Evolutionary conservation across 306 rosid genomes (phyloP).

Genomic region (Trifolium repens): DNA sequence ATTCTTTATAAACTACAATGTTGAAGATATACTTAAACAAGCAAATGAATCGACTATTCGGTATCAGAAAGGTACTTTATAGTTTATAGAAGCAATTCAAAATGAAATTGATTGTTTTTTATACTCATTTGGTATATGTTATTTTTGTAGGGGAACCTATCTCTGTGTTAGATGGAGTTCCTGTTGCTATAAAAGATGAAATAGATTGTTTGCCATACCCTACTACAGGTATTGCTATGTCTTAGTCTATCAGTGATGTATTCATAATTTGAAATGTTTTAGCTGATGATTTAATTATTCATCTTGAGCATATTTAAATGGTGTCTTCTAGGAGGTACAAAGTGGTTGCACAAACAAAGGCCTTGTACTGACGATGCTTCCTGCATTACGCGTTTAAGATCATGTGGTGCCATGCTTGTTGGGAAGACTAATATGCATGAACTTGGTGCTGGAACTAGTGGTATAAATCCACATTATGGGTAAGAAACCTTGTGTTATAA

Average conservation of each 20-base stretch:
- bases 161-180: constrained; percentile 82
- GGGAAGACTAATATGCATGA: constrained; percentile 99
- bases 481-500: constrained; percentile 41
- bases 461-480: constrained; percentile 96
- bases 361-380: constrained; percentile 73
- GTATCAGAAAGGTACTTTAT: constrained; percentile 62
- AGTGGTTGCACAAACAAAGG: constrained; percentile 85
- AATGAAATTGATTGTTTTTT: not conserved
- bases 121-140: constrained; percentile 17
- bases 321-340: constrained; percentile 73
- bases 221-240: constrained; percentile 68
- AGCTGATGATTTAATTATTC: not conserved
- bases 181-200: constrained; percentile 90
- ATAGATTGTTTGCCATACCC: constrained; percentile 93
- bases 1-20: constrained; percentile 68
- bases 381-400: constrained; percentile 72
- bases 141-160: constrained; percentile 63
- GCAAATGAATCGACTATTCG: constrained; percentile 78
- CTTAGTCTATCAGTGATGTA: not conserved
- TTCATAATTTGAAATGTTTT: constrained; percentile 12
- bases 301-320: constrained; percentile 14
- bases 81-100: constrained; percentile 7
- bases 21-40: constrained; percentile 71
- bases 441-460: constrained; percentile 93
- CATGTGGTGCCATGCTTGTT: constrained; percentile 81